These are phyloP conservation scores for Collybiopsis luxurians DNA, from an alignment of 768 basidiomycete genomes.

Conservation along the genomic window DNA sequence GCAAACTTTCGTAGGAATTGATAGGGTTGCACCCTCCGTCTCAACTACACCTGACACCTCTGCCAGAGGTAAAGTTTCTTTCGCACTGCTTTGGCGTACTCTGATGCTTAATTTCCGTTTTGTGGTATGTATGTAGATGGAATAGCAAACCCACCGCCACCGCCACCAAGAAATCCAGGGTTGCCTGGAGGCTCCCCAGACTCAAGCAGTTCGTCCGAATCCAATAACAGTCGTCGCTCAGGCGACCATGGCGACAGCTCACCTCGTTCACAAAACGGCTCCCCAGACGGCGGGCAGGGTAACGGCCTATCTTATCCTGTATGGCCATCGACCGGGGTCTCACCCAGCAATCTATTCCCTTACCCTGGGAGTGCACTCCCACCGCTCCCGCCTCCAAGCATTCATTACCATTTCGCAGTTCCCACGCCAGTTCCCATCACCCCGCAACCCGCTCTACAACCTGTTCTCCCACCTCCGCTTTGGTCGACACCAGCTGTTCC, in stretches of 20 bases:
- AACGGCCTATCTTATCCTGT: no score
- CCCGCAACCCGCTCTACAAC: background rate
- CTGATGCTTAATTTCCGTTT: no score
- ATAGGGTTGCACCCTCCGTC: no score
- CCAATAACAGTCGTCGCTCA: background rate
- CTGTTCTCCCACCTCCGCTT: background rate
- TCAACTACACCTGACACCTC: no score
- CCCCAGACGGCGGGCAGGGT: background rate
- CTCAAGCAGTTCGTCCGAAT: background rate
- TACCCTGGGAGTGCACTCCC: background rate
- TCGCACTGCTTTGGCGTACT: no score
- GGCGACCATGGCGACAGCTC: background rate
- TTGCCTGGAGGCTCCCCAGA: background rate
- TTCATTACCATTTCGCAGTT: background rate
- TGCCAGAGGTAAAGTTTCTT: no score
- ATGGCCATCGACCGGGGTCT: no score
- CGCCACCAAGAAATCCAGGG: no score
- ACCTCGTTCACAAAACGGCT: background rate
- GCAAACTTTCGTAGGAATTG: no score
- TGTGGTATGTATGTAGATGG: no score
- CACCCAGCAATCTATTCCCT: background rate
- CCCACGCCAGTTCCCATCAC: background rate
- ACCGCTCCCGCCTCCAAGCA: background rate
- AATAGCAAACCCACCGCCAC: no score
- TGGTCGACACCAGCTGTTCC: constrained; percentile 1